These are phyloP conservation scores for Tilletia caries DNA, from an alignment of 1,284 basidiomycete genomes.

Conservation along the genomic window DNA sequence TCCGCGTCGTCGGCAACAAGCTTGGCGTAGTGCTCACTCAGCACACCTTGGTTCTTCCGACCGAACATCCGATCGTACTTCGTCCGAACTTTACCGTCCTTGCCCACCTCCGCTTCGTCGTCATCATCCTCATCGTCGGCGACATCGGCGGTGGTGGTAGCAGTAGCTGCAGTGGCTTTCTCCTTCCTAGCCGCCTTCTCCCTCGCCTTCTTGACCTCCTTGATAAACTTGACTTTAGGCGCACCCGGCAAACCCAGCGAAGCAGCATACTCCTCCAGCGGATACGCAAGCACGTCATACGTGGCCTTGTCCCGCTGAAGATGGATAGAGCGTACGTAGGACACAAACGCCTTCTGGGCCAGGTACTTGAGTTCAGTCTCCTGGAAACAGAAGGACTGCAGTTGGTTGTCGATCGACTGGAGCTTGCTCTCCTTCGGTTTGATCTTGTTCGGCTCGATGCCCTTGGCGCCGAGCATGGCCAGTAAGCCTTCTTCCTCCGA, in stretches of 20 bases:
- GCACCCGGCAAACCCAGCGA: constrained; percentile 88
- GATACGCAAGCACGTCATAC: constrained; percentile 80
- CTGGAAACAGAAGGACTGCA: constrained; percentile 90
- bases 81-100: constrained; percentile 57
- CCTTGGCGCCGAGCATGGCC: constrained; percentile 68
- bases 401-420: constrained; percentile 76
- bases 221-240: constrained; percentile 88
- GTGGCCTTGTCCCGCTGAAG: constrained; percentile 90
- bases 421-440: constrained; percentile 88
- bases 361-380: constrained; percentile 97
- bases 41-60: constrained; percentile 88
- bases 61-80: constrained; percentile 99
- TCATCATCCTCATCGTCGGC: constrained; percentile 48
- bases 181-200: constrained; percentile 43
- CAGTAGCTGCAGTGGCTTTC: constrained; percentile 40
- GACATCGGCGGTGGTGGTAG: constrained; percentile 10
- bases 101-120: constrained; percentile 31
- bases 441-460: constrained; percentile 68
- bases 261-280: constrained; percentile 78
- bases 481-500: constrained; percentile 83
- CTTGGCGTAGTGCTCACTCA: constrained; percentile 85
- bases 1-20: constrained; percentile 70
- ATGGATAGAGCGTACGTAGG: constrained; percentile 87
- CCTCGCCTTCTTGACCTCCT: constrained; percentile 68
- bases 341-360: constrained; percentile 93